A percentile compares a stretch with the other conserved stretches of the same genome.
Evolutionary conservation across 2,329 filamentous ascomycete species (phyloP).

Genomic region (Juglanconis oblonga): DNA sequence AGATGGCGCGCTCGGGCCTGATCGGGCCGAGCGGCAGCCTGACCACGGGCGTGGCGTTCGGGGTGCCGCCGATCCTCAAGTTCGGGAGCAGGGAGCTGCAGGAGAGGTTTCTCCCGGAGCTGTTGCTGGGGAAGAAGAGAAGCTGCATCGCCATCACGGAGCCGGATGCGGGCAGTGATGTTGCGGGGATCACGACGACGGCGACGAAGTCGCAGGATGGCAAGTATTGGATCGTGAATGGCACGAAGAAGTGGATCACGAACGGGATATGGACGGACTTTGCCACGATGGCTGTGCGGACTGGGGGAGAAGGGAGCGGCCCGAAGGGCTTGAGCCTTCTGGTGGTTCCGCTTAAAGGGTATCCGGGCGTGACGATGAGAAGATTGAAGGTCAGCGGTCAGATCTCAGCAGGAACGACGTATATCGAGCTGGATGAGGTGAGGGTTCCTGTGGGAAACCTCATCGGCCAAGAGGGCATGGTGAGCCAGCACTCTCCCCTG

Average conservation of each 20-base stretch:
- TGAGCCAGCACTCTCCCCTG: background rate
- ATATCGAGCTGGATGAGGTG: constrained; percentile 74
- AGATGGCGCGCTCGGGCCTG: constrained; percentile 66
- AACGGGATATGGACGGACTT: constrained; percentile 42
- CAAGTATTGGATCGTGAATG: constrained; percentile 68
- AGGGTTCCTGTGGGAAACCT: constrained; percentile 68
- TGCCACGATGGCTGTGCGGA: constrained; percentile 69
- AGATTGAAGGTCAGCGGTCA: constrained; percentile 66
- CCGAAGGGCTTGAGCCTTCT: constrained; percentile 63
- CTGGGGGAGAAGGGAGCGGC: constrained; percentile 57
- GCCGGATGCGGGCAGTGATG: constrained; percentile 70
- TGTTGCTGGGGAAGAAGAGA: constrained; percentile 64
- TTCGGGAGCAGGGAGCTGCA: constrained; percentile 62
- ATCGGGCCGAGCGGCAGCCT: constrained; percentile 62
- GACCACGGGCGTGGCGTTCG: constrained; percentile 70
- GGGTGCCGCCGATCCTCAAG: constrained; percentile 68
- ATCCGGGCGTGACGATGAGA: constrained; percentile 66
- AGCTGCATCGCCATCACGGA: constrained; percentile 78
- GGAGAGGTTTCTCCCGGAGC: constrained; percentile 64
- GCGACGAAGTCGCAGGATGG: constrained; percentile 61
- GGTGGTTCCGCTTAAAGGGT: constrained; percentile 65
- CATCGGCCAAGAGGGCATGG: constrained; percentile 61
- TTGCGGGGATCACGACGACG: constrained; percentile 69
- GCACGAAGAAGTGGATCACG: constrained; percentile 68
- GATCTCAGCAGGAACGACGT: constrained; percentile 66